Base-by-base conservation (phyloP, 345 rosid species). In the Ceriops tagal region DNA sequence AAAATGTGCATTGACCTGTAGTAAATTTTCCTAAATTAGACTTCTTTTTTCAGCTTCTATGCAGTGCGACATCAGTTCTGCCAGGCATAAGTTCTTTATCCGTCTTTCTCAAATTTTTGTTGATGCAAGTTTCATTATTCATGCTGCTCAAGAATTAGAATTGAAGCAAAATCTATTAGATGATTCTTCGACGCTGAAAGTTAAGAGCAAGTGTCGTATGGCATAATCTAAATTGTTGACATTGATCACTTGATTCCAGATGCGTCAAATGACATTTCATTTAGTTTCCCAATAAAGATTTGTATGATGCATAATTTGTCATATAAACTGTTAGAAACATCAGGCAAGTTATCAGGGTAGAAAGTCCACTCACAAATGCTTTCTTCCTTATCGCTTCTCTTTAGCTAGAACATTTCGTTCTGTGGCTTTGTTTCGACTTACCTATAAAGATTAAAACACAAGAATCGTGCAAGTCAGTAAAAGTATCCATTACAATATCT, bases 361-460 rank as follows among this genome's bases (percentile, higher is more conserved):
- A 61, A 56, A 70, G 51, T 68, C 55, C 70, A 67, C 58, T 0
- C 49, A 6, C 43, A 63, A 62, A 15, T 20, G 34, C 39, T 30
- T 28, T 35, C 60, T 65, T 24, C 62, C 66, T 6, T 18, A 13
- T 61, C 9, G 59, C 46, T 55, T 46, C 58, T 20, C 55, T 64
- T 79, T 64, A 80, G 47, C 58, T 77, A 32, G 73, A 72, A 79
- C 96, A 86, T 65, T 81, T 85, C 31, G 47, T 22, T 7, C 74
- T 74, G 77, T 90, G 90, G 74, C 68, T 84, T 81, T 75, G 76
- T n/a, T 77, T 85, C 78, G 81, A 82, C 70, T 83, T 89, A 60
- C 98, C 96, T 92, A 87, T 83, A 81, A 75, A 72, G 62, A 35
- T 59, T 60, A 43, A 58, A 24, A 39, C 39, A 49, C 19, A 55